Base-by-base conservation (phyloP, 768 basidiomycete genomes). In the Trametes meyenii region DNA sequence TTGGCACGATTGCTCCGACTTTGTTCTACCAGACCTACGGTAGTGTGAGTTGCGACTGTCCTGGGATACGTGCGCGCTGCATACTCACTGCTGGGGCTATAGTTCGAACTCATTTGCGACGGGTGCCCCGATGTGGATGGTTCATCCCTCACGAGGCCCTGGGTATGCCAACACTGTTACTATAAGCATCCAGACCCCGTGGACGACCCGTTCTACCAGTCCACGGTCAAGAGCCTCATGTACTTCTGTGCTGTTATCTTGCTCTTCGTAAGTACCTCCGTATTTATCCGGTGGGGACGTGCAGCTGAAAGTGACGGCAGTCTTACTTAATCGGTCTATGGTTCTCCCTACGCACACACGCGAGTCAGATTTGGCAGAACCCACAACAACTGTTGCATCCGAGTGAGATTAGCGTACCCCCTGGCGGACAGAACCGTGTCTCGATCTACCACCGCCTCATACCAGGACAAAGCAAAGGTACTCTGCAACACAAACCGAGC, bases 351-450 rank as follows among this genome's bases (percentile, higher is more conserved):
- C 89, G 94, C 49, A 99, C 97, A 1, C 97, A 99, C 72, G 97
- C 97, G 7, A 88, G 90, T 14, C 97, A 98, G 72, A 99, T 99
- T 67, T 99, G 97, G 97, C 95, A 98, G 72, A 98, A 98, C 71
- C 96, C 96, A 2, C 94, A 90, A 62, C 89, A 87, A 50, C 79
- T 95, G 2, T 75, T 94, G 54, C 85, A 92, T 39, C 77, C 84
- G 2, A 74, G 84, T 53, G 91, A 92, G 45, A 69, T 88, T 17
- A 79, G 84, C 5, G 72, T 78, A 16, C 78, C 78, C 5, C 21
- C 62, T 1, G 66, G 68, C 29, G 35, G 21, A 14, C 63, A 71
- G 29, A 78, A 81, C 26, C 84, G 92, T 39, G 66, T 83, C 43
- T 89, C 89, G 8, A 59, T 87, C 38, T 90, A 91, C 72, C 86